Base-by-base conservation (phyloP, 2,329 filamentous ascomycete genomes). In the Endothia cerciana region DNA sequence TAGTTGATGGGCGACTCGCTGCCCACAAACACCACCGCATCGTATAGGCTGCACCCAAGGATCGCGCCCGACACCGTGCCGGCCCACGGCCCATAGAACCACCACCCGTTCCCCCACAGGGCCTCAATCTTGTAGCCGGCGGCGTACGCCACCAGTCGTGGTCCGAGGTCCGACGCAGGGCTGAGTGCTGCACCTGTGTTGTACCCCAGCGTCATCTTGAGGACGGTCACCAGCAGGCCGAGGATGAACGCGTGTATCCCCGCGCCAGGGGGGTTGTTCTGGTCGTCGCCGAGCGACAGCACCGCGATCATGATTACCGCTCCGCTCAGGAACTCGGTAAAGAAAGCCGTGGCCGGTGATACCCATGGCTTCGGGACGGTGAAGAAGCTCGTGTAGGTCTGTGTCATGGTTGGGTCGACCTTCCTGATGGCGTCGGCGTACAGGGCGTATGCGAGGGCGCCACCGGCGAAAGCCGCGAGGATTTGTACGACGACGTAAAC, bases 181-280 rank as follows among this genome's bases (percentile, higher is more conserved):
- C 78, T 79, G 63, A 79, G 62, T 0, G 77, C 74, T 3, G 76
- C 74, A 3, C 76, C 77, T 6, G 74, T 77, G 53, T 78, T 78
- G 49, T 77, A 77, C 0, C 75, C 77, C 1, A 79, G 63, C 0
- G 74, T 74, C 60, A 78, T 76, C 64, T 77, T 78, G 28, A 79
- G 70, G 1, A 73, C 75, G 0, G 75, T 74, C 2, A 77, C 69
- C 2, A 79, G 65, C 25, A 79, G 68, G 6, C 77, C 77, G 2
- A 79, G 67, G 0, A 79, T 71, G 38, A 78, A 71, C 3, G 77
- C 74, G 55, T 77, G 75, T 70, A 77, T 78, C 6, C 77, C 77
- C 2, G 75, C 75, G 0, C 75, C 77, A 0, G 76, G 77, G 0
- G 77, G 74, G n/a, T 77, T 75, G 41, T 79, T 79, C 49, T 75